Evolutionary conservation across 441 rosid genomes (phyloP), one percentile per base, ranked within the genome.

Genomic region (Bocquillonia castaneifolia): DNA sequence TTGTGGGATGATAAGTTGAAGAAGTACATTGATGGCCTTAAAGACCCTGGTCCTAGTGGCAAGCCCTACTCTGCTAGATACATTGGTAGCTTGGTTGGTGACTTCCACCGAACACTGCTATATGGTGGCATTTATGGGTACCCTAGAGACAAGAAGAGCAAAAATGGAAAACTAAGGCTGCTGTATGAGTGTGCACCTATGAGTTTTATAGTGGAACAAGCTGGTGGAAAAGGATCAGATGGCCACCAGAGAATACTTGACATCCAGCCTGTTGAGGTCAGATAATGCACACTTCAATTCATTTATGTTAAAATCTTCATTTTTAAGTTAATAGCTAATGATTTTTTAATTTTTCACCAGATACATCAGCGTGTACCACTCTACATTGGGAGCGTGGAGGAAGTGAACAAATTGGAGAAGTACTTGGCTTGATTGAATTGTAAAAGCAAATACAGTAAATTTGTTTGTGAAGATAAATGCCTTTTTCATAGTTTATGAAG

Each of bases 201-300:
- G 98, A 93, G 98, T 80, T 93, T 87, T 72, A 88, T 93, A 18
- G 97, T 76, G 9, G 97, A 93, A 80, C 96, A 93, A 84, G 96
- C 99, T 6, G 99, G 97, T 29, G 96, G 97, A 22, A 91, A 93
- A 83, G 97, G 97, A 6, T 91, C 97, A 12, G 96, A 88, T 74
- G 98, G 97, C 15, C 94, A 86, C 29, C 85, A 82, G 7, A 85
- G 97, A 81, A 68, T 93, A 32, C 83, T 93, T 48, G 97, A 91
- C 66, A 89, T 93, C 51, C 75, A 82, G 79, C 98, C 98, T 0
- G 68, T 66, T 31, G 96, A 89, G 94, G 96, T 91, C 36, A 5
- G 18, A 32, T 44, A 28, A 52, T n/a, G n/a, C 17, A 18, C 22
- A 39, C 12, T 39, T 14, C 15, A 42, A 52, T 13, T 65, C 31